Conservation (phyloP, 202 grass and related monocot genomes). For the Brachypodium distachyon region DNA sequence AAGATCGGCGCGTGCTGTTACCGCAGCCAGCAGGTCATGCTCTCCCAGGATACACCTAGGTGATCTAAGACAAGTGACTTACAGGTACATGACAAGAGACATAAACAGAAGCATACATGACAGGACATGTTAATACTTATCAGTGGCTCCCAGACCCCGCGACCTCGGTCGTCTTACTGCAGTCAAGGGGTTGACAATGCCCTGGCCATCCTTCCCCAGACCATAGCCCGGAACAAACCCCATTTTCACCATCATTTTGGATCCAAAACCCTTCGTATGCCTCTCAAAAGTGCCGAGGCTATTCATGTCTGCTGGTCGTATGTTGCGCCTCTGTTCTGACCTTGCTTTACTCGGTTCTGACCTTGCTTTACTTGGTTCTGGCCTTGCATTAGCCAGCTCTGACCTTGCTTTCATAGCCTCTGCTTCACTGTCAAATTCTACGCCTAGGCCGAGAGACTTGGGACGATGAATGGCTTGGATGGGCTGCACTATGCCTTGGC, state of each 20-base stretch:
- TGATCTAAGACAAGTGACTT: constrained; percentile 1
- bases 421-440: constrained; percentile 42
- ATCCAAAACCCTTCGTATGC: constrained; percentile 89
- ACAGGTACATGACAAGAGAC: constrained; percentile 2
- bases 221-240: constrained; percentile 65
- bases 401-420: constrained; percentile 32
- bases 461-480: constrained; percentile 68
- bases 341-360: constrained; percentile 3
- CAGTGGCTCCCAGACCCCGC: constrained; percentile 45
- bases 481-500: constrained; percentile 76
- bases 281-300: constrained; percentile 66
- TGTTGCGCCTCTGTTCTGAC: background rate
- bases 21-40: background rate
- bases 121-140: constrained; percentile 24
- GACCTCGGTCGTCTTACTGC: constrained; percentile 48
- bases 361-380: background rate
- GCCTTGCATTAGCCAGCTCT: background rate
- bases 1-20: background rate
- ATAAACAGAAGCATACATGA: background rate
- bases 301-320: background rate
- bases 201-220: constrained; percentile 69
- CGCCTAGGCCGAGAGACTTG: constrained; percentile 82
- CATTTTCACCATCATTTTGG: constrained; percentile 91
- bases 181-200: constrained; percentile 50
- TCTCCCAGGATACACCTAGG: constrained; percentile 3